These are phyloP conservation scores for Lasiodiplodia gonubiensis DNA, from an alignment of 2,329 filamentous ascomycete species.

Conservation along the genomic window DNA sequence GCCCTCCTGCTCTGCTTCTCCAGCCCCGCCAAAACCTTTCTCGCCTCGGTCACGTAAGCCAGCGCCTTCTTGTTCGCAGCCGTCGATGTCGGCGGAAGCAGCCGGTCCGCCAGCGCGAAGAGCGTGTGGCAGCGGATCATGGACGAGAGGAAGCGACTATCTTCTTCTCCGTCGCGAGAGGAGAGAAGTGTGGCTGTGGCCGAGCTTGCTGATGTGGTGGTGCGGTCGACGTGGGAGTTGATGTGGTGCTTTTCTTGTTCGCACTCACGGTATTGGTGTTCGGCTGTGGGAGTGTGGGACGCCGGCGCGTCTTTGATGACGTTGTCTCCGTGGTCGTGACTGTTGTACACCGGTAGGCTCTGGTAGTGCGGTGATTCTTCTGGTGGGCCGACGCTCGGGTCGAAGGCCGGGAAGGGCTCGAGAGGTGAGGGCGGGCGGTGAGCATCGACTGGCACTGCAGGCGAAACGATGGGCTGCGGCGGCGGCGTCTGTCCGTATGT, in stretches of 20 bases:
- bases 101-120: neutral
- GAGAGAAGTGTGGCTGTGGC: neutral
- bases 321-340: neutral
- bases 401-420: constrained; percentile 19
- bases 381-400: neutral
- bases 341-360: neutral
- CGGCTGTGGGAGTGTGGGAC: neutral
- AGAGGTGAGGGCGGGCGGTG: neutral
- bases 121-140: constrained; percentile 18
- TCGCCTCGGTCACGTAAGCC: neutral
- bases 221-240: neutral
- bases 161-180: neutral
- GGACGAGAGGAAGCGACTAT: neutral
- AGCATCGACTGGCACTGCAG: neutral
- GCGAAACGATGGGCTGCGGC: neutral
- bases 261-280: neutral
- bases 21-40: neutral
- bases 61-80: neutral
- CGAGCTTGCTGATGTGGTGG: neutral
- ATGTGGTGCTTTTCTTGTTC: too few species aligned
- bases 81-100: neutral
- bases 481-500: neutral
- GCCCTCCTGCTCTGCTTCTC: neutral
- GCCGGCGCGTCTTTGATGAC: neutral
- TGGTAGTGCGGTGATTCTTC: neutral